Evolutionary conservation across 306 rosid species (phyloP), one percentile per base, ranked within the genome.

Genomic region (Glycine tomentella): DNA sequence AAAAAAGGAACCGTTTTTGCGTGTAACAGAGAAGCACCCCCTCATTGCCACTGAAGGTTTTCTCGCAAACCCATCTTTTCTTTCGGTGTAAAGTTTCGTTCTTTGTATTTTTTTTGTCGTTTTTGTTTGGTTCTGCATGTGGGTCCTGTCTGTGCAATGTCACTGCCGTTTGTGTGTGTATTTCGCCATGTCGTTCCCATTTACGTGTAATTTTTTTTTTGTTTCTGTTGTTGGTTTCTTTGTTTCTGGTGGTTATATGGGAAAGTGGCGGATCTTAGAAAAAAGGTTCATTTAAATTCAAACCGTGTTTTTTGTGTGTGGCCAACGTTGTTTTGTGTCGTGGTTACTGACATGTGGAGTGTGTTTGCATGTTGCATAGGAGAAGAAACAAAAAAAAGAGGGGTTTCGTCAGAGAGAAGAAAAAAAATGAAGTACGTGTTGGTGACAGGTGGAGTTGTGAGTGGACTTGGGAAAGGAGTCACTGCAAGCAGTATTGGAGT

Each of bases 361-460:
- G 68, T 51, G 57, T 51, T 38, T 80, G 79, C 73, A 80, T 72
- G 67, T 72, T 4, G 17, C 0, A 7, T 68, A 69, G 62, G 52
- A 45, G 61, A 57, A 78, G 67, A 59, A 46, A 42, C 20, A 38
- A 38, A 38, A 38, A n/a, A 38, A 79, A 57, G 68, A 56, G 76
- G 51, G 52, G 7, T 64, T 66, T 59, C 8, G 42, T 10, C 31
- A 14, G 48, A 64, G 45, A 65, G 80, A 52, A 81, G 63, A 68
- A 36, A 36, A n/a, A 36, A 36, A 36, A 92, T 92, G 97, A 92
- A 92, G 92, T 92, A 92, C 72, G 89, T 92, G 53, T 86, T 92
- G 90, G 97, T 92, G 85, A 92, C 97, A 11, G 97, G 97, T 84
- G 97, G 97, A 57, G 97, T 92, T 81, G 95, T 92, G 50, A 92